phyloP scores from a whole-genome alignment of 1,284 basidiomycete species.

The Ustilago shanxiensis region DNA sequence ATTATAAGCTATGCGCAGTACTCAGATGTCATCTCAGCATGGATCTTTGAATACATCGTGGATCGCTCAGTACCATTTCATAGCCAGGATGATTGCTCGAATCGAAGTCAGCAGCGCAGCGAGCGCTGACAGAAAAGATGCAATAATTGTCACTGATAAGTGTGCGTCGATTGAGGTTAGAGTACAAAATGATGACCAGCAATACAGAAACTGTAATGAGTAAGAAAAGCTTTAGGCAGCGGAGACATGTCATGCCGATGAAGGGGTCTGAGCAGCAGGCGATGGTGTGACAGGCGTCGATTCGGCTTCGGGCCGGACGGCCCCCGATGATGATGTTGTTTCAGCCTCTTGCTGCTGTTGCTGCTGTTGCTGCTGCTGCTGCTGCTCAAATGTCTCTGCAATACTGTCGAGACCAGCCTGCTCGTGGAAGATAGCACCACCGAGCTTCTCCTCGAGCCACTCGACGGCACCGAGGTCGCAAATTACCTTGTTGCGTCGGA shows the following conservation, averaged over 20 bases:
- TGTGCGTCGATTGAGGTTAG: background rate
- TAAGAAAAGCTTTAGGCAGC: background rate
- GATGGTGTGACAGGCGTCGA: conserved; percentile 9
- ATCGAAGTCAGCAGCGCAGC: background rate
- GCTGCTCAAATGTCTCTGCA: conserved; percentile 14
- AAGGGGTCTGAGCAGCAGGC: conserved; percentile 11
- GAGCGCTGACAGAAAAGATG: background rate
- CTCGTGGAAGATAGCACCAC: conserved; percentile 64
- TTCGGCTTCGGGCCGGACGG: conserved; percentile 4
- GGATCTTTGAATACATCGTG: background rate
- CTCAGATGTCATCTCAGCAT: background rate
- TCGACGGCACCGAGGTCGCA: conserved; percentile 69
- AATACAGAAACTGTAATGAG: background rate
- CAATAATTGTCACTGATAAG: background rate
- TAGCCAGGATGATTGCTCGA: too few relatives aligned
- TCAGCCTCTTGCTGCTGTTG: conserved; percentile 8
- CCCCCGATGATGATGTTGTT: conserved; percentile 1
- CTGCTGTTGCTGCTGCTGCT: conserved; percentile 22
- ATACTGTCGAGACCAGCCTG: conserved; percentile 28
- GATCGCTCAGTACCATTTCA: background rate
- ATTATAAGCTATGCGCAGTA: background rate
- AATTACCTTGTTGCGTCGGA: conserved; percentile 59
- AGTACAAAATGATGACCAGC: background rate
- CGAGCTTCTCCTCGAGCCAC: conserved; percentile 69
- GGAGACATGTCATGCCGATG: conserved; percentile 13